Base-by-base conservation (phyloP, 805 yeast species). In the Kodamaea neixiangensis region DNA sequence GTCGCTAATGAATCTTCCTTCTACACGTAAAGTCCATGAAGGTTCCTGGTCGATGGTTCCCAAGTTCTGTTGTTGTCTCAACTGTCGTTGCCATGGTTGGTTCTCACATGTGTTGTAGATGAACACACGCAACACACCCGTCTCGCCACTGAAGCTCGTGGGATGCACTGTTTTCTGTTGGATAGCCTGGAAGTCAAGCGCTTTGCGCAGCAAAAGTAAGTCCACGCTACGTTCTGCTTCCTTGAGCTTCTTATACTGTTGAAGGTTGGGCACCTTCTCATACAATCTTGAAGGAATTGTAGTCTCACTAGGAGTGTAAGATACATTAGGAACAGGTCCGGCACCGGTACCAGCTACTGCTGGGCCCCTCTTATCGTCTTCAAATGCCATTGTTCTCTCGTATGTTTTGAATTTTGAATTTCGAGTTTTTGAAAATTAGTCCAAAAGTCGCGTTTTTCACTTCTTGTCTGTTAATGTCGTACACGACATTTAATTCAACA, bases 221-320 rank as follows among this genome's bases (percentile, higher is more conserved):
- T 94, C 98, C 43, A 93, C 69, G 55, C 83, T 79, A 54, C 83
- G 80, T 66, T 94, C 99, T n/a, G 92, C 89, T 7, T 87, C 90
- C 56, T 80, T 79, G 43, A 93, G 74, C 48, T 83, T 78, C 60
- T 86, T 81, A 67, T 88, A 89, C 51, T 83, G 72, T 15, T 78
- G 82, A n/a, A 89, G 83, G 60, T 89, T 89, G 5, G 93, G 90
- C 6, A 88, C 64, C 49, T 69, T 67, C 39, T 65, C 66, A 57
- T 72, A 72, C 41, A 75, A 62, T 17, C 55, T 57, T 1, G 67
- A 58, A 2, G 79, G 78, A 21, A 75, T 72, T 10, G 63, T 58
- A 25, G 69, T 67, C 37, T 74, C 78, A 3, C 74, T 73, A 9
- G 79, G 79, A 1, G 76, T 64, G 53, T 71, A 73, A n/a, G 76